phyloP scores from a whole-genome alignment of 345 rosid species.

The Eucalyptus caleyi region DNA sequence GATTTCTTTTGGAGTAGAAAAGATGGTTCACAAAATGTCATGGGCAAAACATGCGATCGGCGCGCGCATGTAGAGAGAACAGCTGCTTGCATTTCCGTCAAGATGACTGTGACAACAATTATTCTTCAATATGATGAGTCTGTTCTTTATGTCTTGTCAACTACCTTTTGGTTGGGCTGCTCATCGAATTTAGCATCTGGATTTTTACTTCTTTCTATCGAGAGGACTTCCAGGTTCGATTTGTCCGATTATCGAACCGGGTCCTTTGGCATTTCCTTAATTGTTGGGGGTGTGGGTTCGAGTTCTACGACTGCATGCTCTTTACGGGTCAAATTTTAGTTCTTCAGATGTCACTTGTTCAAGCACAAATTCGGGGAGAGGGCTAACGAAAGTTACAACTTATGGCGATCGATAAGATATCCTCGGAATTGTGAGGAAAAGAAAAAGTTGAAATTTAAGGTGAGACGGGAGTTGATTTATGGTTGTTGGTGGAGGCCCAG shows the following conservation, averaged over 20 bases:
- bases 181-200: background rate
- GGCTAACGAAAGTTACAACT: background rate
- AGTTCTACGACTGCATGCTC: background rate
- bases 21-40: background rate
- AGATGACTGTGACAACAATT: background rate
- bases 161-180: background rate
- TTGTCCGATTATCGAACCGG: background rate
- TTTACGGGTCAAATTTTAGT: background rate
- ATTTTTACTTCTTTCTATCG: background rate
- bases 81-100: background rate
- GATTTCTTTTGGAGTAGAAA: background rate
- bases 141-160: background rate
- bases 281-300: background rate
- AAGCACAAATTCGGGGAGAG: background rate
- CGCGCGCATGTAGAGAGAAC: background rate
- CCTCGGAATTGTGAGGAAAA: background rate
- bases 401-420: background rate
- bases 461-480: background rate
- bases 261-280: background rate
- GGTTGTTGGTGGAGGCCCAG: conserved; percentile 16
- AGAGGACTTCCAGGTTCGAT: background rate
- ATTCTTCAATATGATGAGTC: background rate
- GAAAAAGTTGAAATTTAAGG: background rate
- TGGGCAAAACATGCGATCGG: background rate
- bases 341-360: background rate